phyloP scores from a whole-genome alignment of 2,329 filamentous ascomycete species.

The Zymoseptoria ardabiliae region DNA sequence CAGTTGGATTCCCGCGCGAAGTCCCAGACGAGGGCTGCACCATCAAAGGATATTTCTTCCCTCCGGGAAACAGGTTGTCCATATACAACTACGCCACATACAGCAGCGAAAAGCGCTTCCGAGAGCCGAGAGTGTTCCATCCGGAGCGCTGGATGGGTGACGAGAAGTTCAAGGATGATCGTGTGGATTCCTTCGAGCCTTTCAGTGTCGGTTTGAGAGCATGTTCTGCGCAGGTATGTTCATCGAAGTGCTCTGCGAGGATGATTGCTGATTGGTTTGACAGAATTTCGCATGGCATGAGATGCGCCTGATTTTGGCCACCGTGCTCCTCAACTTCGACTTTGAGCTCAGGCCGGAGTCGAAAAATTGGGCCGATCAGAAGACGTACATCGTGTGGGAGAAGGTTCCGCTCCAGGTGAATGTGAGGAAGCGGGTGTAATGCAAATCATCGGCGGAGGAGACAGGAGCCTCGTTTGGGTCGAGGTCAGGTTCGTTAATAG shows the following conservation, averaged over 20 bases:
- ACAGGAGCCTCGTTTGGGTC: too few species aligned
- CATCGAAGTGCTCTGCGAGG: not conserved
- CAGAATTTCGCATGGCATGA: constrained; percentile 33
- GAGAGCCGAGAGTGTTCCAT: constrained; percentile 18
- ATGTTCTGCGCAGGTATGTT: constrained; percentile 4
- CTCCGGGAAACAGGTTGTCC: constrained; percentile 8
- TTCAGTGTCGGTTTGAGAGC: constrained; percentile 20
- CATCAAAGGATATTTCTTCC: constrained; percentile 15
- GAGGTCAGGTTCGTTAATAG: too few species aligned
- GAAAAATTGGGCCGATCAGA: constrained; percentile 7
- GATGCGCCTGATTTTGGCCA: constrained; percentile 27
- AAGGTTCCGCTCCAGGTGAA: constrained; percentile 21
- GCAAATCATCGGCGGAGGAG: not conserved
- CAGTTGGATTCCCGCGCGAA: constrained; percentile 20
- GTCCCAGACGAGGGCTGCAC: constrained; percentile 15
- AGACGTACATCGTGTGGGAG: constrained; percentile 25
- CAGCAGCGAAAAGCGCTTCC: constrained; percentile 8
- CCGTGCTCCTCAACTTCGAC: constrained; percentile 9
- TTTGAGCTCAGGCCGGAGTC: constrained; percentile 6
- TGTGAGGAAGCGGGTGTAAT: not conserved
- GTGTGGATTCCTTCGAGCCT: constrained; percentile 22
- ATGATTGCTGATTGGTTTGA: constrained; percentile 16
- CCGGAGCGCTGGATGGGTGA: constrained; percentile 27
- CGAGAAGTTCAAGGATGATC: constrained; percentile 21
- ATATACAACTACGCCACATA: constrained; percentile 16